A percentile compares a stretch with the other conserved stretches of the same genome.
phyloP scores from a whole-genome alignment of 345 rosid species.

The Kernera saxatilis region DNA sequence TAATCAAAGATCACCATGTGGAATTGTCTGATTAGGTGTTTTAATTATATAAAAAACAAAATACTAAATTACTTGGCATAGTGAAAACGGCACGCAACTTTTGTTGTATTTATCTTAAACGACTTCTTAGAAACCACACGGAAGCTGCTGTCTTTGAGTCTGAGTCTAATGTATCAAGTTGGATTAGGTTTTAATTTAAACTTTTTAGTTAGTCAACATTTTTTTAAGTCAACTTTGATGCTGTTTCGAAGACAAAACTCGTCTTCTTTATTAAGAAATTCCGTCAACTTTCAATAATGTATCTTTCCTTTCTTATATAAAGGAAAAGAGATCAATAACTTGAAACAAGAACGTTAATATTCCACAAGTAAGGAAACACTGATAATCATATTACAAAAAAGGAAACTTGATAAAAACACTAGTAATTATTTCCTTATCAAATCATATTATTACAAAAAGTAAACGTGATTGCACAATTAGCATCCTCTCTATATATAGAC shows the following conservation, averaged over 20 bases:
- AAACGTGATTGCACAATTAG: not conserved
- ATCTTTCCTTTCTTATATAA: not conserved
- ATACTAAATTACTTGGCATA: not conserved
- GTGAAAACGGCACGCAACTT: constrained; percentile 22
- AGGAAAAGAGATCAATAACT: not conserved
- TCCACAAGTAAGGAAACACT: not conserved
- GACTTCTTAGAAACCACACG: constrained; percentile 13
- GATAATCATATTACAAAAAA: not conserved
- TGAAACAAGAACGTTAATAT: not conserved
- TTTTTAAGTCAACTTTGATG: too few relatives aligned
- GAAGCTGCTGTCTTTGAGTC: not conserved
- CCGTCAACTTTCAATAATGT: not conserved
- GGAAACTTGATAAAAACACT: too few relatives aligned
- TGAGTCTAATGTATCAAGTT: not conserved
- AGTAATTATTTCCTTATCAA: not conserved
- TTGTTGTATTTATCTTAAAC: not conserved
- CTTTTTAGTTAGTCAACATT: too few relatives aligned
- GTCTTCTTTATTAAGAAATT: not conserved
- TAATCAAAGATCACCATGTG: constrained; percentile 29
- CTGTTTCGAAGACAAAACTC: not conserved
- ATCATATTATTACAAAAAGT: not conserved
- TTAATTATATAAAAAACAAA: too few relatives aligned
- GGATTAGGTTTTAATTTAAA: too few relatives aligned
- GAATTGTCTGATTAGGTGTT: constrained; percentile 9
- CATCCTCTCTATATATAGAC: not conserved